phyloP scores from a whole-genome alignment of 2,329 filamentous ascomycete genomes.

The Ramularia collo-cygni region DNA sequence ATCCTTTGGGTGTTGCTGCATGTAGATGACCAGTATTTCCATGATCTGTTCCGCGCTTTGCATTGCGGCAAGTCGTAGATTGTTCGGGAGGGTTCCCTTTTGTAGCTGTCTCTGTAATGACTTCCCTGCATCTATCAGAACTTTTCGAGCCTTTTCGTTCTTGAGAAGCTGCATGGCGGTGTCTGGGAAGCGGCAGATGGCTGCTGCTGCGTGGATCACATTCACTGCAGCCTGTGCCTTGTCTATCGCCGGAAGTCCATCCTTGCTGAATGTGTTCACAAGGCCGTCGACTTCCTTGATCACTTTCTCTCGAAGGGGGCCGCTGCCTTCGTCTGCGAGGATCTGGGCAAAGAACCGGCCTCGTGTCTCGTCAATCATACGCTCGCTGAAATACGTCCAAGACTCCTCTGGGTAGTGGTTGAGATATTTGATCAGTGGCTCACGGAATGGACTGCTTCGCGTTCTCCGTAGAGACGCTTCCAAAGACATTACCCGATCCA shows the following conservation, averaged over 20 bases:
- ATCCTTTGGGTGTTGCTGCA: conserved; percentile 59
- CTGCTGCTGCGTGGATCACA: conserved; percentile 75
- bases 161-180: conserved; percentile 60
- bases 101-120: conserved; percentile 71
- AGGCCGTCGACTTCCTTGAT: conserved; percentile 67
- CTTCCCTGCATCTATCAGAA: conserved; percentile 60
- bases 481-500: conserved; percentile 82
- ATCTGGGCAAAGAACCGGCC: conserved; percentile 89
- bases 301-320: conserved; percentile 65
- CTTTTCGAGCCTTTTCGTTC: conserved; percentile 51
- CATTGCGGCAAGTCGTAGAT: conserved; percentile 74
- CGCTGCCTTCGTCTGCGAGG: conserved; percentile 67
- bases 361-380: conserved; percentile 76
- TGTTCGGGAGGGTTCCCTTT: conserved; percentile 59
- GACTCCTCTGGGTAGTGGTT: conserved; percentile 88
- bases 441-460: conserved; percentile 82
- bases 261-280: conserved; percentile 50
- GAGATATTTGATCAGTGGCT: conserved; percentile 84
- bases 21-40: conserved; percentile 72
- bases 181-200: conserved; percentile 61
- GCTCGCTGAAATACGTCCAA: conserved; percentile 71
- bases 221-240: conserved; percentile 78
- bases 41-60: conserved; percentile 87
- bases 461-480: conserved; percentile 81
- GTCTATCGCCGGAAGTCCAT: conserved; percentile 45